Evolutionary conservation across 1,284 basidiomycete species (phyloP).

Genomic region (Trametes hirsuta): DNA sequence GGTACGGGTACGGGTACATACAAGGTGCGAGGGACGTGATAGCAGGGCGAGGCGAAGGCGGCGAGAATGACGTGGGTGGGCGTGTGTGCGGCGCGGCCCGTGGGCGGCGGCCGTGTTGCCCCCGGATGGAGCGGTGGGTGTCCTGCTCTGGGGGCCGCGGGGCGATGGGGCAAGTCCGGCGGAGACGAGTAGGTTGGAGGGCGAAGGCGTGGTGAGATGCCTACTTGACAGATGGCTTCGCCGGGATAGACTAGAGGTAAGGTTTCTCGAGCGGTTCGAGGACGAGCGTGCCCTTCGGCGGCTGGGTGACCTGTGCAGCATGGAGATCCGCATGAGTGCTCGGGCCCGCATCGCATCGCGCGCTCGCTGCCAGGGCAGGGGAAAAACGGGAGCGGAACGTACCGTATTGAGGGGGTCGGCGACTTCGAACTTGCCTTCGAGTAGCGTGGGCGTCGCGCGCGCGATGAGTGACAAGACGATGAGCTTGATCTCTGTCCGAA

Average conservation of each 20-base stretch:
- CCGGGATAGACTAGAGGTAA: conserved; percentile 17
- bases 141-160: neutral
- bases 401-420: conserved; percentile 40
- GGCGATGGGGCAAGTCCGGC: neutral
- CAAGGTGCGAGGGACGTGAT: no score
- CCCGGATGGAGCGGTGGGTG: no score
- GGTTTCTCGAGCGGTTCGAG: conserved; percentile 28
- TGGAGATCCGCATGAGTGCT: neutral
- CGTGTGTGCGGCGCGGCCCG: no score
- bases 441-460: conserved; percentile 36
- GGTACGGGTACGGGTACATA: no score
- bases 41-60: no score
- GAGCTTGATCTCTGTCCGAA: conserved; percentile 40
- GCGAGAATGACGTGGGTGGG: no score
- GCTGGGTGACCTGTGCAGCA: conserved; percentile 26
- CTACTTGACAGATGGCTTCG: conserved; percentile 3
- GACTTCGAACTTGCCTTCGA: conserved; percentile 37
- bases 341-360: neutral
- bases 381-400: neutral
- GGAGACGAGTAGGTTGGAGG: neutral
- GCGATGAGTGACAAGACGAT: conserved; percentile 38
- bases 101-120: no score
- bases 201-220: conserved; percentile 5
- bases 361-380: neutral
- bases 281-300: conserved; percentile 30